Percentiles rank a stretch among this genome's conserved stretches.
Conservation (phyloP, 1,284 basidiomycete species). For the Sparassis latifolia region DNA sequence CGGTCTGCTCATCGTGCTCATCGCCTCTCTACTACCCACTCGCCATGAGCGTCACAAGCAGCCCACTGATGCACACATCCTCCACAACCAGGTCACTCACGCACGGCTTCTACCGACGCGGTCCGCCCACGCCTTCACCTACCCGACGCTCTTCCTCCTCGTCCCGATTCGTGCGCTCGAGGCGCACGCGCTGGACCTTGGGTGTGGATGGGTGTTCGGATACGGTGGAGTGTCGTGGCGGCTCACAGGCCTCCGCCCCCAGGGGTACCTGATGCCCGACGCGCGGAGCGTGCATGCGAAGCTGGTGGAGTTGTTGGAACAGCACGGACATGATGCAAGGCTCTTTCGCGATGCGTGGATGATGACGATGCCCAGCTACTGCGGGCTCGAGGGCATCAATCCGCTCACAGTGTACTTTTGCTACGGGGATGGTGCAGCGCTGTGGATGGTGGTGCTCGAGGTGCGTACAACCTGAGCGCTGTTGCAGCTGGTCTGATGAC, state of each 20-base stretch:
- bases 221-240: constrained; percentile 40
- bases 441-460: constrained; percentile 56
- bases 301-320: constrained; percentile 30
- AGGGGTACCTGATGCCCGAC: constrained; percentile 36
- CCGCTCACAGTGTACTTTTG: constrained; percentile 72
- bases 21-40: neutral
- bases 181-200: constrained; percentile 40
- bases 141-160: constrained; percentile 57
- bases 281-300: constrained; percentile 32
- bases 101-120: constrained; percentile 47
- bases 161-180: constrained; percentile 58
- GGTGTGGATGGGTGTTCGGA: constrained; percentile 44
- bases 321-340: constrained; percentile 23
- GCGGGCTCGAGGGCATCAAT: constrained; percentile 71
- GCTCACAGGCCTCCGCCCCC: constrained; percentile 40
- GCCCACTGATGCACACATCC: constrained; percentile 31
- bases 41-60: neutral
- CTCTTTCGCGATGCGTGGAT: constrained; percentile 54
- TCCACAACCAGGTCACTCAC: constrained; percentile 51
- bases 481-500: neutral
- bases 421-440: constrained; percentile 34
- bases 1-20: neutral
- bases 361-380: constrained; percentile 68
- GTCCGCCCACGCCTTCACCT: constrained; percentile 54
- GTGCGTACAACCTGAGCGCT: constrained; percentile 22